A percentile compares a stretch with the other conserved stretches of the same genome.
Evolutionary conservation across 495 filamentous ascomycete species (phyloP).

Genomic region (Delitschia confertaspora): DNA sequence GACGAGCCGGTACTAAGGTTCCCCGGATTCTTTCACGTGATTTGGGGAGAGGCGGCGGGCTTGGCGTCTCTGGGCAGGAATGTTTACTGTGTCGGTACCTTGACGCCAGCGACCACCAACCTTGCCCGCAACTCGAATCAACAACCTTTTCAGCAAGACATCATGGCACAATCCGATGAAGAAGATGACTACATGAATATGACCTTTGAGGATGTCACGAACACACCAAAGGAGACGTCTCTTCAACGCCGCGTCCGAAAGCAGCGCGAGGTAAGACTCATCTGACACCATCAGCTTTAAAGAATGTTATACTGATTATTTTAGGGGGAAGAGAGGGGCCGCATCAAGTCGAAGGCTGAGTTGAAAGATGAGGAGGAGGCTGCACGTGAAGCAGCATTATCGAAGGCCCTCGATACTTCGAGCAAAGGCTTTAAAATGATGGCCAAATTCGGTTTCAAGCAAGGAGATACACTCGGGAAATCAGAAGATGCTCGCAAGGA

Average conservation of each 20-base stretch:
- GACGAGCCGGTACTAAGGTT: too few relatives aligned
- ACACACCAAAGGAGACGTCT: conserved; percentile 43
- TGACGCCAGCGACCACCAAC: too few relatives aligned
- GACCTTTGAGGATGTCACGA: conserved; percentile 47
- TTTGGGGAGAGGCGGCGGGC: too few relatives aligned
- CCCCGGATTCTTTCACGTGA: too few relatives aligned
- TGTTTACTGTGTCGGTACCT: too few relatives aligned
- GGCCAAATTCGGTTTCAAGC: conserved; percentile 86
- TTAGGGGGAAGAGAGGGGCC: conserved; percentile 52
- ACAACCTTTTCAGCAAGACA: not conserved
- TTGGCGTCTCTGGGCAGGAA: too few relatives aligned
- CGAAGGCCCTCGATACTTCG: conserved; percentile 50
- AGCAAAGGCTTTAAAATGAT: conserved; percentile 92
- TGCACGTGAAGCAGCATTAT: conserved; percentile 65
- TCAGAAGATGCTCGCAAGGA: conserved; percentile 42
- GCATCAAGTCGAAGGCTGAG: conserved; percentile 74
- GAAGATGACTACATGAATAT: conserved; percentile 62
- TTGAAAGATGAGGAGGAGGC: conserved; percentile 57
- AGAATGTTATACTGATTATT: conserved; percentile 28
- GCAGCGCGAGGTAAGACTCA: conserved; percentile 45
- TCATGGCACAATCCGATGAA: conserved; percentile 33
- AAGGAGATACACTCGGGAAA: conserved; percentile 62
- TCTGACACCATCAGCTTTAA: conserved; percentile 5
- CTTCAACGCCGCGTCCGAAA: conserved; percentile 47
- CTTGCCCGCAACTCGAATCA: too few relatives aligned